Evolutionary conservation across 805 yeast genomes (phyloP).

Genomic region (Starmerella floris): DNA sequence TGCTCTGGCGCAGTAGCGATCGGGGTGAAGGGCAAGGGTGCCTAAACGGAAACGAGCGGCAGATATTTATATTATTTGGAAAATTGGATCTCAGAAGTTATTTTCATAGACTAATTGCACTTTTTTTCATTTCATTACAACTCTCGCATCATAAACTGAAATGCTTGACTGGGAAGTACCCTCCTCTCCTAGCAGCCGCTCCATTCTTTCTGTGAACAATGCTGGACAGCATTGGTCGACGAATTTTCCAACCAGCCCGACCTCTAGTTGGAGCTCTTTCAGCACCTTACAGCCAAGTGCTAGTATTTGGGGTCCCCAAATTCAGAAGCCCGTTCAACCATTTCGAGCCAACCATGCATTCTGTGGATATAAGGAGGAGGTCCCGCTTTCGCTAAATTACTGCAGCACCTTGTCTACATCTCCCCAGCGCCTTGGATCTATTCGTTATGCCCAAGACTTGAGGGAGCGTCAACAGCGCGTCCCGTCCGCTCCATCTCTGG

Average conservation of each 20-base stretch:
- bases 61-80: not conserved
- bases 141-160: too few species aligned
- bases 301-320: slow-evolving; percentile 15
- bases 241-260: not conserved
- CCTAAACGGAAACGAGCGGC: slow-evolving; percentile 6
- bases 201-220: not conserved
- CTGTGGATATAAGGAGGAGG: not conserved
- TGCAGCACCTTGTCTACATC: not conserved
- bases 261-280: not conserved
- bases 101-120: too few species aligned
- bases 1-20: slow-evolving; percentile 8
- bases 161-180: slow-evolving; percentile 3
- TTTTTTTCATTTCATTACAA: too few species aligned
- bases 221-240: not conserved
- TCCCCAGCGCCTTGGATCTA: not conserved
- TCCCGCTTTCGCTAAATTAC: not conserved
- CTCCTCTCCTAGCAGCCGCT: not conserved
- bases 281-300: slow-evolving; percentile 12
- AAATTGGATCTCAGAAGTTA: not conserved
- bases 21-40: slow-evolving; percentile 7
- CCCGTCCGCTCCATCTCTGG: not conserved
- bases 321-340: not conserved
- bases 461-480: not conserved
- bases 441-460: not conserved
- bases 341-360: not conserved